Evolutionary conservation across 2,329 filamentous ascomycete genomes (phyloP).

Genomic region (Plenodomus lindquistii): DNA sequence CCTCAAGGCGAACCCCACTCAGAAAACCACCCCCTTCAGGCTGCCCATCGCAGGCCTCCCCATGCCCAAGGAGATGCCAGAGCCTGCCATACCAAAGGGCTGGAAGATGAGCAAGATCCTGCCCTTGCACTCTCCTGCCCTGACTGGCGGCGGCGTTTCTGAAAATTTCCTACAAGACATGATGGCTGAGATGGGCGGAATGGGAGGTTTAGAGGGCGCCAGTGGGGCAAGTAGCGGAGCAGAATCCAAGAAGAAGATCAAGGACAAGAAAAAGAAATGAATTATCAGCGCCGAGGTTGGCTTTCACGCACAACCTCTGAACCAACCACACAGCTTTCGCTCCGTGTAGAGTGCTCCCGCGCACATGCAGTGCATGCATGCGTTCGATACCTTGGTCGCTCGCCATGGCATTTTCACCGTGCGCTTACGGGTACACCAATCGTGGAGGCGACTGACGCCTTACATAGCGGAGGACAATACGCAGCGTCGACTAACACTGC

Average conservation of each 20-base stretch:
- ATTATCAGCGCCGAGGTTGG: background rate
- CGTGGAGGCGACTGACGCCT: background rate
- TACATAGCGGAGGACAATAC: background rate
- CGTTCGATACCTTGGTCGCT: background rate
- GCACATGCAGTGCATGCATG: background rate
- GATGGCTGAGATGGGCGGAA: constrained; percentile 84
- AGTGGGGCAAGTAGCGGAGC: constrained; percentile 29
- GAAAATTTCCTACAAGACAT: constrained; percentile 96
- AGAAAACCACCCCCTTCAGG: constrained; percentile 69
- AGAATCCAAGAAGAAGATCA: constrained; percentile 38
- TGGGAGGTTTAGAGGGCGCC: constrained; percentile 28
- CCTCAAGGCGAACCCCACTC: constrained; percentile 77
- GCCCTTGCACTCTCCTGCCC: constrained; percentile 83
- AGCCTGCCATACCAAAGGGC: constrained; percentile 71
- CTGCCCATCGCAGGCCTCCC: constrained; percentile 75
- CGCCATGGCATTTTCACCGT: background rate
- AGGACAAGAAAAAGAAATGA: constrained; percentile 47
- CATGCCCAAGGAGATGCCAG: constrained; percentile 67
- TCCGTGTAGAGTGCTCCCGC: background rate
- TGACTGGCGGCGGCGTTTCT: constrained; percentile 89
- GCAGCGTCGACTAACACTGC: background rate
- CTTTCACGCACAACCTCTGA: background rate
- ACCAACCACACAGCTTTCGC: background rate
- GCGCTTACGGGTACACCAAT: background rate
- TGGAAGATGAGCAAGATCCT: constrained; percentile 88